Evolutionary conservation across 2,329 filamentous ascomycete species (phyloP), one percentile per base, ranked within the genome.

Genomic region (Alternaria longipes): DNA sequence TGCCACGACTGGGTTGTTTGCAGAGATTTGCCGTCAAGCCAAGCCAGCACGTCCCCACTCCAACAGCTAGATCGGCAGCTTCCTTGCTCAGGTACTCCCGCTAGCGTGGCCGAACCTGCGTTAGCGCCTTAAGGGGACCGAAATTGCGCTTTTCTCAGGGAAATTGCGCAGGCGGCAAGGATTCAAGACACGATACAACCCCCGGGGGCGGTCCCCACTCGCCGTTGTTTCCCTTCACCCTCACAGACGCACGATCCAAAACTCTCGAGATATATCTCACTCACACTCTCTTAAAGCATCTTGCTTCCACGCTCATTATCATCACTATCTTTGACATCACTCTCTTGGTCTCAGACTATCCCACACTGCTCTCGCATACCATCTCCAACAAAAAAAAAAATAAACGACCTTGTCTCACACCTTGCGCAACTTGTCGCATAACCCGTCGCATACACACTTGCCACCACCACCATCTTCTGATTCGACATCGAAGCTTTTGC

Each of bases 91-190:
- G 63, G 63, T 28, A 65, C 63, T 41, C 47, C 59, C 45, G 55
- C 30, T 22, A 53, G 58, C 47, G 38, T 20, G 40, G 36, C 36
- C 47, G 28, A 26, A 34, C 54, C 51, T 56, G 56, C 42, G 38
- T 52, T 65, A 63, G 66, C 56, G 66, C 61, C 44, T 30, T 14
- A 8, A 38, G 30, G 20, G 14, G 20, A 38, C 46, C 30, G 46
- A 50, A 38, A 50, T 50, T 50, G 32, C 46, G 20, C 46, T 50
- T 26, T 50, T 11, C 47, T 18, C 42, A 24, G 45, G 54, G 69
- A 73, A 64, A 72, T 73, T 71, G 66, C 64, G 41, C 61, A 61
- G 63, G 60, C 63, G 47, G 44, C 55, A 45, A 64, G 68, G 71
- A 74, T 61, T 74, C 65, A 70, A 67, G 66, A 59, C 42, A 59